Base-by-base conservation (phyloP, 1,139 yeast genomes). In the Yarrowia galli region DNA sequence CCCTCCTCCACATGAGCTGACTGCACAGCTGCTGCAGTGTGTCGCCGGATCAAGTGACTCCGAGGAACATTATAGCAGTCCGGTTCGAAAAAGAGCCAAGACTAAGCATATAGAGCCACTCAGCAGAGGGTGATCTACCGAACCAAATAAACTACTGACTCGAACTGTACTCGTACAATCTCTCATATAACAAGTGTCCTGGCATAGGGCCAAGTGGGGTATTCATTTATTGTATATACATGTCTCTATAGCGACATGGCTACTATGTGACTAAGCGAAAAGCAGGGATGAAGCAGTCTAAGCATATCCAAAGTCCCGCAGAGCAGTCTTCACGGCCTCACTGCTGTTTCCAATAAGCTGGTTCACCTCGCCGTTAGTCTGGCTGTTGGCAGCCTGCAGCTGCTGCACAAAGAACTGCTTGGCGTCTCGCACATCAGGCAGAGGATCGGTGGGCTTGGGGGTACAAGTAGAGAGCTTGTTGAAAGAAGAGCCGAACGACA, bases 401-500 rank as follows among this genome's bases (percentile, higher is more conserved):
- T 76, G 75, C 18, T 75, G 75, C 6, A 79, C 75, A 67, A 83
- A 79, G 72, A 76, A 83, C 32, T 73, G 71, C 71, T 75, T 78
- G 2, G 81, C 76, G 53, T 82, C 75, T 68, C 77, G 77, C 28
- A 88, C 76, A 38, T 80, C 80, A 1, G 87, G 83, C 42, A 87
- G 78, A 1, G 98, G 97, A 76, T 95, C 98, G 72, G 85, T 83
- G 8, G 87, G 82, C 71, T 83, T 84, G 20, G 79, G 78, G 48
- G 85, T 82, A 61, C 93, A 87, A 1, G 91, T 84, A 2, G 85
- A 85, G 69, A 95, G 81, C 74, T 85, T 88, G 63, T 96, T 90
- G 77, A 86, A 95, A 66, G 88, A 87, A 0, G 97, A 89, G 1
- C 98, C 98, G 79, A 92, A 95, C 0, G 96, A 82, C 35, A 85